Conservation (phyloP, 768 basidiomycete species). For the Trametes elegans region DNA sequence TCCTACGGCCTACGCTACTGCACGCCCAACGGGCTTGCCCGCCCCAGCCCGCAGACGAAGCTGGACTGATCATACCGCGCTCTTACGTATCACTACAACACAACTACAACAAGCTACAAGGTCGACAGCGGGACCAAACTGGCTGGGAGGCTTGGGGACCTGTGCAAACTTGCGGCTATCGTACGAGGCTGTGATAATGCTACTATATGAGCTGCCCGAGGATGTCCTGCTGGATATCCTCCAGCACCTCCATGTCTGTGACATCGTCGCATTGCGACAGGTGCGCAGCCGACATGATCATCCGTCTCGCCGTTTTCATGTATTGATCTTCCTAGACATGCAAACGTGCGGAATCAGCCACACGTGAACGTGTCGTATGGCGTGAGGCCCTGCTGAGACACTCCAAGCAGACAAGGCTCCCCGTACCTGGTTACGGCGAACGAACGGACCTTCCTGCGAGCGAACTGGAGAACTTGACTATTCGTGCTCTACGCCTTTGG, state of each 20-base stretch:
- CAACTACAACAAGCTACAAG: too few species aligned
- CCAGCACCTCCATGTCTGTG: conserved; percentile 37
- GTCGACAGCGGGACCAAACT: too few species aligned
- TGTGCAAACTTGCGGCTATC: too few species aligned
- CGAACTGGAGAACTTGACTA: conserved; percentile 44
- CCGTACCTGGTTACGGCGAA: conserved; percentile 41
- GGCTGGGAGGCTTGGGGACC: too few species aligned
- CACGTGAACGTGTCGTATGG: conserved; percentile 53
- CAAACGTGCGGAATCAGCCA: conserved; percentile 39
- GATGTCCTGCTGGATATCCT: conserved; percentile 50
- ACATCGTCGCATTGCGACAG: conserved; percentile 46
- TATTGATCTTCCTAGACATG: conserved; percentile 39
- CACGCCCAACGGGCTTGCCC: too few species aligned
- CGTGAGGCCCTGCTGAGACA: conserved; percentile 39
- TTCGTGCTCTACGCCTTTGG: conserved; percentile 41
- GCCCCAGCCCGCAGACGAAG: too few species aligned
- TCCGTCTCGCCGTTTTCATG: background rate
- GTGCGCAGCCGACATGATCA: conserved; percentile 31
- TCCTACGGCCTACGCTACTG: too few species aligned
- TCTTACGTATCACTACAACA: too few species aligned
- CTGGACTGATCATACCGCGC: too few species aligned
- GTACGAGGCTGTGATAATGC: background rate
- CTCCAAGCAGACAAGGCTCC: conserved; percentile 42
- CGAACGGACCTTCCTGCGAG: conserved; percentile 35
- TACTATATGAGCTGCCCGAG: conserved; percentile 37